Conservation (phyloP, 2,329 filamentous ascomycete species). For the Cladosporium cucumerinum region DNA sequence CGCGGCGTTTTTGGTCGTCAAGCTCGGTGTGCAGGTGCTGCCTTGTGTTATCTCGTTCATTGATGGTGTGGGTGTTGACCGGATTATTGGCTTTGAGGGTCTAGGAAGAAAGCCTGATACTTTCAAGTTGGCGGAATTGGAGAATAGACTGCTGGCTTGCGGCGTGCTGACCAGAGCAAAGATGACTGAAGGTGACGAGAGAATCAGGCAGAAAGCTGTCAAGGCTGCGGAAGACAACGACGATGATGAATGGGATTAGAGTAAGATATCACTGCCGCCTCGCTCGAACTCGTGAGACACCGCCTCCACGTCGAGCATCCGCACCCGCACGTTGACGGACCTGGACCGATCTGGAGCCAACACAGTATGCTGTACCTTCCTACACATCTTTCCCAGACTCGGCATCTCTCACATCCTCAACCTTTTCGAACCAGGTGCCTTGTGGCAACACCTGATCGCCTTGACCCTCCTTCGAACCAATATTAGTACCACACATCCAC, state of each 20-base stretch:
- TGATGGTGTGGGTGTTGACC: conserved; percentile 53
- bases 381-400: not conserved
- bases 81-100: conserved; percentile 59
- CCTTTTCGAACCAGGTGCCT: conserved; percentile 10
- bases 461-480: conserved; percentile 6
- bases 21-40: conserved; percentile 55
- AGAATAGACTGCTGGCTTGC: conserved; percentile 49
- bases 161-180: conserved; percentile 53
- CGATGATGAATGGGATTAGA: conserved; percentile 33
- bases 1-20: conserved; percentile 57
- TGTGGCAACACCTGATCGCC: conserved; percentile 12
- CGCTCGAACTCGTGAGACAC: not conserved
- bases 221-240: conserved; percentile 44
- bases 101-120: conserved; percentile 52
- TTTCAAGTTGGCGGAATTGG: conserved; percentile 54
- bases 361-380: not conserved
- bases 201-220: conserved; percentile 31
- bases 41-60: conserved; percentile 58
- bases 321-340: not conserved
- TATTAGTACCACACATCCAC: conserved; percentile 9
- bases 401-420: not conserved
- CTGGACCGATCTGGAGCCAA: not conserved
- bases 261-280: not conserved
- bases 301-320: not conserved
- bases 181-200: conserved; percentile 45